Evolutionary conservation across 305 asterid species (phyloP), one percentile per base, ranked within the genome.

Genomic region (Fraxinus latifolia): DNA sequence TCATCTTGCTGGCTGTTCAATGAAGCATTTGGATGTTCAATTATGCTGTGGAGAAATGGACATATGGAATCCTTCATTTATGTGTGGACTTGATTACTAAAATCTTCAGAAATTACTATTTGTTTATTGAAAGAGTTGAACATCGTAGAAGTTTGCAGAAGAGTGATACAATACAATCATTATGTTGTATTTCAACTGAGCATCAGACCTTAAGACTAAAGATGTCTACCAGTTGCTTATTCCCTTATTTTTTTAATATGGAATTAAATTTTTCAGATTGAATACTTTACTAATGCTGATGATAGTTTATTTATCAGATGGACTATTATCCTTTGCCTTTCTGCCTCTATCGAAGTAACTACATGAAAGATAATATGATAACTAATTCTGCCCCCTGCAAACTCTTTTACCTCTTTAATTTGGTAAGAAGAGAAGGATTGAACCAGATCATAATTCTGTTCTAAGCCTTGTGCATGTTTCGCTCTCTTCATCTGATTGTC

Each of bases 1-100:
- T 50, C 31, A 5, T 77, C 4, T 19, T 29, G 9, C 74, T 73
- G 60, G 34, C 14, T 75, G 62, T 47, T 68, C 21, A 79, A 58
- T 76, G 80, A 60, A 71, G 19, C 36, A 65, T 65, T 65, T 79
- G 74, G 81, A 29, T 58, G 74, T 44, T 74, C 82, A 21, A 72
- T 53, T 19, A 71, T 25, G 25, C 55, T 14, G 14, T 39, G 53
- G 62, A 81, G 68, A 3, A 74, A 23, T 31, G 72, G 75, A 53
- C 50, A 62, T 79, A 36, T 17, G 53, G 25, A 29, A 17, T 79
- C 44, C 65, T 53, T 70, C 84, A 9, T 68, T 44, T 76, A 53
- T 27, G 21, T 84, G 25, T 55, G 31, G 36, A 39, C 53, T 29
- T 58, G 42, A 37, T n/a, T 37, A 62, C 50, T 50, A 23, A 67